Conservation (phyloP, 2,329 filamentous ascomycete genomes). For the Verticillium nubilum region DNA sequence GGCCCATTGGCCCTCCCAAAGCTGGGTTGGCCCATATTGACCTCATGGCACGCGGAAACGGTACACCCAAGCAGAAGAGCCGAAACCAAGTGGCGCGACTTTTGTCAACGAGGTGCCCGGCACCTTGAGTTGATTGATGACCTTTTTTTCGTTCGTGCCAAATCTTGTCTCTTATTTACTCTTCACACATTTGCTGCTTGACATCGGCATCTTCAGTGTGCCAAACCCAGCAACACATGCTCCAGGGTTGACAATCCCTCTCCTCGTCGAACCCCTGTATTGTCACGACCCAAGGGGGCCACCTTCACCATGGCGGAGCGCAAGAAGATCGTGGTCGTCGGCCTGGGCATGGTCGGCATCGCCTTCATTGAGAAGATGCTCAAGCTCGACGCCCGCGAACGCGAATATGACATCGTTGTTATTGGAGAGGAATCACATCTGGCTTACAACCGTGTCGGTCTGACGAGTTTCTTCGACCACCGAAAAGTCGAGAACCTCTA, state of each 20-base stretch:
- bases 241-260: neutral
- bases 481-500: constrained; percentile 83
- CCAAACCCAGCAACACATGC: neutral
- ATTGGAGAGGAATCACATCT: constrained; percentile 85
- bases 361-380: constrained; percentile 90
- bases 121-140: neutral
- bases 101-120: neutral
- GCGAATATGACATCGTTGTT: constrained; percentile 76
- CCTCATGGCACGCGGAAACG: neutral
- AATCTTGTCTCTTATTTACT: neutral
- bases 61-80: neutral
- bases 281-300: neutral
- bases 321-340: constrained; percentile 75
- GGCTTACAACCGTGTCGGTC: constrained; percentile 85
- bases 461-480: constrained; percentile 87
- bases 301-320: constrained; percentile 34
- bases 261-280: neutral
- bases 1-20: neutral
- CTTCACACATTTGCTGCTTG: neutral
- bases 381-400: constrained; percentile 70
- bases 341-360: constrained; percentile 87
- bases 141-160: neutral
- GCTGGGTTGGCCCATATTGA: neutral
- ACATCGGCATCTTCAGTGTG: neutral
- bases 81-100: neutral